Conservation (phyloP, 2,329 filamentous ascomycete species). For the Botrytis fragariae region DNA sequence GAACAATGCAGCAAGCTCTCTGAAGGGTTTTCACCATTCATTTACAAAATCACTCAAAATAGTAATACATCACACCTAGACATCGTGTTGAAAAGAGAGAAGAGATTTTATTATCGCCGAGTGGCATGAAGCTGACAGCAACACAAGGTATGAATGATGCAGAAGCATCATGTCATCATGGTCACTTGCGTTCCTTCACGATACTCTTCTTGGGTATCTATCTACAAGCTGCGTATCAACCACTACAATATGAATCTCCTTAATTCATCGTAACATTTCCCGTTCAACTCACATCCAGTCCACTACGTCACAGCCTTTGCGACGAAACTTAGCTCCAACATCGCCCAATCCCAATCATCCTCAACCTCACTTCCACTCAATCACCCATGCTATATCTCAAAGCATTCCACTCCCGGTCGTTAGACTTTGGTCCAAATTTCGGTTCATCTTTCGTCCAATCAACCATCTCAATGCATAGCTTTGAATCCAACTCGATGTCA, state of each 20-base stretch:
- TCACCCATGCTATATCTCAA: background rate
- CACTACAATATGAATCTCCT: background rate
- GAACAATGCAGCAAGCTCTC: background rate
- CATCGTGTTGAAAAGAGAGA: background rate
- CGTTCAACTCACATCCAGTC: background rate
- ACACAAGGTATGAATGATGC: background rate
- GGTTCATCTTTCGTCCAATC: background rate
- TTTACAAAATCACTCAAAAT: rapidly evolving
- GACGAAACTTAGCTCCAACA: background rate
- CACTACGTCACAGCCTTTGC: background rate
- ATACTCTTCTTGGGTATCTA: background rate
- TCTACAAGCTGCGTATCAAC: background rate
- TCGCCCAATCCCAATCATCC: background rate
- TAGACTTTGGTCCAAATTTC: background rate
- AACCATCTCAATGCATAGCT: background rate
- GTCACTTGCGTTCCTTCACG: background rate
- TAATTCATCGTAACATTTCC: background rate
- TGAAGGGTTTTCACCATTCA: rapidly evolving
- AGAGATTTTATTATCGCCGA: background rate
- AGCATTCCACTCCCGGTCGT: background rate
- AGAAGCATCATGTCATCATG: background rate
- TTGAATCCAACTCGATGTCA: background rate
- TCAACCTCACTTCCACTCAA: background rate
- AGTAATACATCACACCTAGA: background rate
- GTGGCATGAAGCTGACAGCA: background rate